Conservation (phyloP, 2,329 filamentous ascomycete species). For the Westerdykella sp. region DNA sequence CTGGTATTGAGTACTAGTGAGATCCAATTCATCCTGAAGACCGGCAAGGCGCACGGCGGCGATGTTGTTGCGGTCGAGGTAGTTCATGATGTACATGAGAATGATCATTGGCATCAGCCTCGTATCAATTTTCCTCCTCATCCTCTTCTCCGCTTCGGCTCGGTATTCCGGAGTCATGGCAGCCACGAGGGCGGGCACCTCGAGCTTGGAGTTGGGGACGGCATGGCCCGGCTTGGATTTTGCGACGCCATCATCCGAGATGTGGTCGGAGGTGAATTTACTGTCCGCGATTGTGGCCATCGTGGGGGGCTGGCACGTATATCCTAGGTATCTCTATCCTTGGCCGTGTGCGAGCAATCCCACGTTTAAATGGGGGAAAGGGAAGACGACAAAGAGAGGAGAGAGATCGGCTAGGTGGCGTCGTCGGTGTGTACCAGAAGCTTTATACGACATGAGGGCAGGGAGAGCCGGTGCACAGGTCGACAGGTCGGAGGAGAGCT, state of each 20-base stretch:
- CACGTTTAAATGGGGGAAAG: conserved; percentile 1
- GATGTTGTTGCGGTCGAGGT: conserved; percentile 63
- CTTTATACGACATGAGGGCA: conserved; percentile 9
- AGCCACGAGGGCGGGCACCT: conserved; percentile 30
- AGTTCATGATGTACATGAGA: conserved; percentile 72
- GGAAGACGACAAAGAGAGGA: conserved; percentile 1
- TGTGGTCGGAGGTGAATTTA: conserved; percentile 17
- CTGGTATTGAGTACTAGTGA: conserved; percentile 55
- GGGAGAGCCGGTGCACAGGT: conserved; percentile 2
- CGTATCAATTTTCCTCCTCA: conserved; percentile 65
- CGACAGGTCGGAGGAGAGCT: conserved; percentile 3
- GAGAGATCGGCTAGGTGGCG: neutral
- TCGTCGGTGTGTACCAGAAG: conserved; percentile 3
- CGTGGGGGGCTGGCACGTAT: conserved; percentile 4
- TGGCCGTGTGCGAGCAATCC: conserved; percentile 4
- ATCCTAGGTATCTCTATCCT: conserved; percentile 9
- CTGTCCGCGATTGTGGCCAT: conserved; percentile 12
- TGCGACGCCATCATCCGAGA: conserved; percentile 19
- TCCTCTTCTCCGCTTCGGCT: conserved; percentile 47
- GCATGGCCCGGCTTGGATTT: conserved; percentile 12
- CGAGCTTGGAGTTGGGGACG: conserved; percentile 16
- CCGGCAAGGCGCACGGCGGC: conserved; percentile 58
- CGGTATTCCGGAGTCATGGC: conserved; percentile 50
- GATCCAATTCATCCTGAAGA: conserved; percentile 54
- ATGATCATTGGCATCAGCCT: conserved; percentile 64